phyloP scores from a whole-genome alignment of 108 stramenopile species.

The Conticribra weissflogii region DNA sequence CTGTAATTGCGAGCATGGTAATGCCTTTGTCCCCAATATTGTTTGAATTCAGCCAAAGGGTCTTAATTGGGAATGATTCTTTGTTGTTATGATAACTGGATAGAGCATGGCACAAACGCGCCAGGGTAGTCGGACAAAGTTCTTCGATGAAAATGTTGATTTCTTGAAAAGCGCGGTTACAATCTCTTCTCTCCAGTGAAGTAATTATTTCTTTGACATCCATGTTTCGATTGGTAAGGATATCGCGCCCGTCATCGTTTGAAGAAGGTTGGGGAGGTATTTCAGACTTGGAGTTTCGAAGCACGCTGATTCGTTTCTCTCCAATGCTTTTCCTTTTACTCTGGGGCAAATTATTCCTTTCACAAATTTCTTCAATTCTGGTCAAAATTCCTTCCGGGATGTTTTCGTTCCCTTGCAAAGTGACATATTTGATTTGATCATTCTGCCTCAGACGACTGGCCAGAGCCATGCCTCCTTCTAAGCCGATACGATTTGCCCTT shows the following conservation, averaged over 20 bases:
- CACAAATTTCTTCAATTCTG: background rate
- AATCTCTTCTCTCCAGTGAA: background rate
- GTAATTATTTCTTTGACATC: background rate
- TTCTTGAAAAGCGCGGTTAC: too few relatives aligned
- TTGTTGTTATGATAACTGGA: background rate
- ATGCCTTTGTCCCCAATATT: background rate
- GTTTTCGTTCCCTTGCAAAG: background rate
- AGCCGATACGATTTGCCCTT: background rate
- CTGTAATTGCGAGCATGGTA: background rate
- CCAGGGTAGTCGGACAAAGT: background rate
- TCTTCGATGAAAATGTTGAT: background rate
- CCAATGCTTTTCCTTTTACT: background rate
- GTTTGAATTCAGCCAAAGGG: background rate
- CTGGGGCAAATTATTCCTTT: too few relatives aligned
- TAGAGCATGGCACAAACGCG: background rate
- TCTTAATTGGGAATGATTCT: background rate
- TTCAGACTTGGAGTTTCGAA: background rate
- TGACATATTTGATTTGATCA: background rate
- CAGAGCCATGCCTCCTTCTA: background rate
- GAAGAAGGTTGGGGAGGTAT: background rate
- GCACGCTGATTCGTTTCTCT: background rate
- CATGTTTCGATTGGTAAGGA: background rate
- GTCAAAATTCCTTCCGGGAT: background rate
- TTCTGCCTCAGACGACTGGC: background rate
- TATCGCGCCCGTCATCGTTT: background rate